Conservation (phyloP, 306 rosid genomes). For the Delonix regia region DNA sequence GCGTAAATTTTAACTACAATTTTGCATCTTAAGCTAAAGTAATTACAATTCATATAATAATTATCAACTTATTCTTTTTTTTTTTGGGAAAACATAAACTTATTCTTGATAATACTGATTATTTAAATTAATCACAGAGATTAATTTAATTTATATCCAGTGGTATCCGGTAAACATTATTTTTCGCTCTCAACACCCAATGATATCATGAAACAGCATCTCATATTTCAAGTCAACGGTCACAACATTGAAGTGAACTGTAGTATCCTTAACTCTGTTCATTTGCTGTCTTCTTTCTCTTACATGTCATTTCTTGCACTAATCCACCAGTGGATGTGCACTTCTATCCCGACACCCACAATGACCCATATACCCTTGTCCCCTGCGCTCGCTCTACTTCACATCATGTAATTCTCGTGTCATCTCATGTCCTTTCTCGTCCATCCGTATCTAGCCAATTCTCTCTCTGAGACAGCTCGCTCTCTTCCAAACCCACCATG, state of each 20-base stretch:
- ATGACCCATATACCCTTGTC: slow-evolving; percentile 33
- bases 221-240: background rate
- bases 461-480: background rate
- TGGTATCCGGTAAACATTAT: too few species aligned
- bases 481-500: background rate
- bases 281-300: background rate
- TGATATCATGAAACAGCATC: too few species aligned
- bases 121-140: too few species aligned
- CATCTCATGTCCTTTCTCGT: slow-evolving; percentile 8
- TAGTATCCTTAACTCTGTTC: background rate
- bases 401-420: background rate
- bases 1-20: too few species aligned
- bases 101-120: too few species aligned
- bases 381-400: background rate
- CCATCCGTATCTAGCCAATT: background rate
- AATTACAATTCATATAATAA: too few species aligned
- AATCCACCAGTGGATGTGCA: slow-evolving; percentile 9
- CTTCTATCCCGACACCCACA: background rate
- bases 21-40: too few species aligned
- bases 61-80: too few species aligned
- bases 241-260: background rate
- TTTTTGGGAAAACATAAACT: too few species aligned
- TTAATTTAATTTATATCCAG: too few species aligned
- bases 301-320: background rate
- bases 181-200: too few species aligned